Evolutionary conservation across 495 filamentous ascomycete genomes (phyloP), one percentile per base, ranked within the genome.

Genomic region (Venustampulla echinocandica): DNA sequence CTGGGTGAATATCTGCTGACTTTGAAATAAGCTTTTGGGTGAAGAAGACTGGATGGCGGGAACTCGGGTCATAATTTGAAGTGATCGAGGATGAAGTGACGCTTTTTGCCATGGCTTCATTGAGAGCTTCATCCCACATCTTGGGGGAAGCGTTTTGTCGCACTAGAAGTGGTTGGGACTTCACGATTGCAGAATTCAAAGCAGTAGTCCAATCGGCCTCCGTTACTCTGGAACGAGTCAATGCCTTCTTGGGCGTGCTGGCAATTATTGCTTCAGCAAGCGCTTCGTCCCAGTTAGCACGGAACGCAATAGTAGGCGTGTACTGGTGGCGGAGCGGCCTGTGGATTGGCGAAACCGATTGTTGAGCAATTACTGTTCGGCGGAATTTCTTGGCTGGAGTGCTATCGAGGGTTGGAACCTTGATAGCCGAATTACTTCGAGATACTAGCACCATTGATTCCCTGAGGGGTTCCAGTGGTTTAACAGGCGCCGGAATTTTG

Each of bases 381-480:
- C 44, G 32, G 20, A 35, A 40, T 15, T 39, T 52, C 36, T 32
- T 44, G 6, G 34, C n/a, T 13, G 54, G 41, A 5, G 24, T 28
- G 0, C 30, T 39, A 23, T 44, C 47, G 27, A 52, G 22, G 4
- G 33, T 40, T 33, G 45, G 46, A 11, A 44, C 44, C 30, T 28
- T 47, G 5, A 45, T 22, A 24, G 54, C 55, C 28, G 41, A 55
- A 10, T 50, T 14, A 22, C 51, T 37, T 18, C 46, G 42, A 28
- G 49, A 50, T 22, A 46, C 44, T 19, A 58, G 22, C 0, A 58
- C 55, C 43, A 30, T 50, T 32, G 52, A 53, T 44, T 59, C 56
- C 33, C 56, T 18, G 11, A 53, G 10, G 15, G 52, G 28, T 25
- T 35, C 37, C 14, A 55, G 40, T 2, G 23, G 32, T 19, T 41